Percentiles rank a stretch among this genome's conserved stretches.
These are phyloP conservation scores for Lathyrus oleraceus DNA, from an alignment of 306 rosid genomes.

Conservation along the genomic window DNA sequence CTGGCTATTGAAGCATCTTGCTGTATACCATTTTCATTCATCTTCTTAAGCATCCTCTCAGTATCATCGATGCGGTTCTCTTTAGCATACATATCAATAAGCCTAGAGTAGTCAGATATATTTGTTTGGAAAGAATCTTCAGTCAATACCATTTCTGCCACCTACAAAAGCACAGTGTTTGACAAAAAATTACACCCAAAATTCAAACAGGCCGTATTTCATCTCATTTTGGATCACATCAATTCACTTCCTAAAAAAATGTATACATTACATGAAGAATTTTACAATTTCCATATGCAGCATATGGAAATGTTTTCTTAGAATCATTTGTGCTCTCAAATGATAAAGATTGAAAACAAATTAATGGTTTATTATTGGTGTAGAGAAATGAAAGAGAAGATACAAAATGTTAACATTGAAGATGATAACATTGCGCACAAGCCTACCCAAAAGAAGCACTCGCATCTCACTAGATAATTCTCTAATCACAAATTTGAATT, in stretches of 20 bases:
- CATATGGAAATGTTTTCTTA: neutral
- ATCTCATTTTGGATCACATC: no score
- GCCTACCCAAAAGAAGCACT: neutral
- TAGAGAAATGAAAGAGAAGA: neutral
- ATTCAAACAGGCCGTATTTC: conserved; percentile 10
- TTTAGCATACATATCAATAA: conserved; percentile 69
- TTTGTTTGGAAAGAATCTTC: conserved; percentile 79
- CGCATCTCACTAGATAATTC: neutral
- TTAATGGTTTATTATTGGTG: no score
- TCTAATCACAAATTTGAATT: neutral
- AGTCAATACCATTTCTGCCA: conserved; percentile 66
- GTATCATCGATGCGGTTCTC: conserved; percentile 62
- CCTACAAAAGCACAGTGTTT: conserved; percentile 53
- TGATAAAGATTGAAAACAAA: neutral
- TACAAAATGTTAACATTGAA: neutral
- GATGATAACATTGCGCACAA: neutral
- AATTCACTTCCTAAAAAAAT: neutral
- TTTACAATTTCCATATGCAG: conserved; percentile 16
- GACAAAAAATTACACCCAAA: conserved; percentile 29
- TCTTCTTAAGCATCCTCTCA: conserved; percentile 71
- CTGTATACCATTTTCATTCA: conserved; percentile 61
- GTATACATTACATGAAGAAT: conserved; percentile 27
- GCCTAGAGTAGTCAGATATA: conserved; percentile 71
- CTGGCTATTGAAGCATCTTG: conserved; percentile 60
- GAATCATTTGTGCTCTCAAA: conserved; percentile 4